phyloP scores from a whole-genome alignment of 1,284 basidiomycete species.

The Boletus austroedulis region DNA sequence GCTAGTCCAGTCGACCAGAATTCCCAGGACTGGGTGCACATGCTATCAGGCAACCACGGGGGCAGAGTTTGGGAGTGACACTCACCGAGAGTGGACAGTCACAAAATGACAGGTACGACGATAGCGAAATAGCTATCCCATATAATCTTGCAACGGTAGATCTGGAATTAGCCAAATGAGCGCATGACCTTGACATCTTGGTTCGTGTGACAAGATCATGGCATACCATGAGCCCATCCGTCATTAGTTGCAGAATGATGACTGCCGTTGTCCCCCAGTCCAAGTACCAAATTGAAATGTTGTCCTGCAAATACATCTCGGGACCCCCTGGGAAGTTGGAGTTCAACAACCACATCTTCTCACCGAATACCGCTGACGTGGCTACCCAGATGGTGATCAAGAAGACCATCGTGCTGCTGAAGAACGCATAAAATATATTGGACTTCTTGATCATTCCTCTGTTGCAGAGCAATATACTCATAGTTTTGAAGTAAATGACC shows the following conservation, averaged over 20 bases:
- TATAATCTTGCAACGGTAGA: conserved; percentile 22
- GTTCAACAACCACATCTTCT: conserved; percentile 22
- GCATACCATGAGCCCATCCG: conserved; percentile 30
- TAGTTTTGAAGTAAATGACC: conserved; percentile 23
- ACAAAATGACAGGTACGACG: conserved; percentile 20
- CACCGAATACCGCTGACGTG: conserved; percentile 10
- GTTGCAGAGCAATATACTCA: conserved; percentile 10
- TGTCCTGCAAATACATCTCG: conserved; percentile 6
- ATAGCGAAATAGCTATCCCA: conserved; percentile 11
- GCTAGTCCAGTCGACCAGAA: conserved; percentile 4
- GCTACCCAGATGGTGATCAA: conserved; percentile 21
- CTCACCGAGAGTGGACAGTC: conserved; percentile 26
- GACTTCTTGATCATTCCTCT: conserved; percentile 6
- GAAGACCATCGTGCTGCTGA: conserved; percentile 24
- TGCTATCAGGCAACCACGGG: background rate
- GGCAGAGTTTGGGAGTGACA: background rate
- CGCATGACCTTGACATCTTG: background rate
- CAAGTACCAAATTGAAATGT: conserved; percentile 22
- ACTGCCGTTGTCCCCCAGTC: conserved; percentile 11
- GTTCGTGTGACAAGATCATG: too few species aligned
- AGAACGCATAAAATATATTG: conserved; percentile 16
- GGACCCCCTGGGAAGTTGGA: conserved; percentile 17
- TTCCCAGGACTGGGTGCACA: conserved; percentile 18
- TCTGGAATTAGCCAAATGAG: conserved; percentile 15
- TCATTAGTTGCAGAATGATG: conserved; percentile 27